These are phyloP conservation scores for Tetramitus jugosus DNA, from an alignment of 208 protist species.

Conservation along the genomic window DNA sequence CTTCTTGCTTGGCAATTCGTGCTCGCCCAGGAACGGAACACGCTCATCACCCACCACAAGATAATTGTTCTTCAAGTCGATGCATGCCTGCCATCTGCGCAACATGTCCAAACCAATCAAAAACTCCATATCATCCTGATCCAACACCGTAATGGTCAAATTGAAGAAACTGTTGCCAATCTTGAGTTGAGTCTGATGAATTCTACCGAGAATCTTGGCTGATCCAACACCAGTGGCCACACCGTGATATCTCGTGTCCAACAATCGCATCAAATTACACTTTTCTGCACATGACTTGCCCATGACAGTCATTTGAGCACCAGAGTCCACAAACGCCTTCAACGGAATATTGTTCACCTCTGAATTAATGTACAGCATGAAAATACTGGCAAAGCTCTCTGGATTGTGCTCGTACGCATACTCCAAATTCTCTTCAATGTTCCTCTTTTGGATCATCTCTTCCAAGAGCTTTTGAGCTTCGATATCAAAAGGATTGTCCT, in stretches of 20 bases:
- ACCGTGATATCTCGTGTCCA: conserved; percentile 68
- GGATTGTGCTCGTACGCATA: conserved; percentile 82
- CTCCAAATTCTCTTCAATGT: conserved; percentile 73
- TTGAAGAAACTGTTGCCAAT: conserved; percentile 61
- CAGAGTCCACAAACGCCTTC: conserved; percentile 86
- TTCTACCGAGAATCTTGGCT: conserved; percentile 72
- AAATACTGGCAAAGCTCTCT: conserved; percentile 70
- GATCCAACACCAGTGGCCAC: conserved; percentile 76
- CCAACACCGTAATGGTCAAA: conserved; percentile 74
- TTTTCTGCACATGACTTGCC: conserved; percentile 57
- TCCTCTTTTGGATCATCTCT: conserved; percentile 33
- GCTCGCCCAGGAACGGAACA: conserved; percentile 54
- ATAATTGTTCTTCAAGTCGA: conserved; percentile 54
- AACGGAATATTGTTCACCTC: conserved; percentile 73
- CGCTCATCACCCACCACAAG: conserved; percentile 45
- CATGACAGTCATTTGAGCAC: conserved; percentile 71
- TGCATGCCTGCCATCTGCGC: conserved; percentile 60
- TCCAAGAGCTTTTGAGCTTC: conserved; percentile 21
- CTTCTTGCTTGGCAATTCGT: conserved; percentile 41
- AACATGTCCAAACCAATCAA: conserved; percentile 89
- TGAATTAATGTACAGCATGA: conserved; percentile 82
- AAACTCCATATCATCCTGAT: conserved; percentile 61
- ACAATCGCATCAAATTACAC: conserved; percentile 68
- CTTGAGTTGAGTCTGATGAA: conserved; percentile 69
- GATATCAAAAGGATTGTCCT: conserved; percentile 1